Evolutionary conservation across 352 stramenopile species (phyloP).

Genomic region (Pythium oligandrum): DNA sequence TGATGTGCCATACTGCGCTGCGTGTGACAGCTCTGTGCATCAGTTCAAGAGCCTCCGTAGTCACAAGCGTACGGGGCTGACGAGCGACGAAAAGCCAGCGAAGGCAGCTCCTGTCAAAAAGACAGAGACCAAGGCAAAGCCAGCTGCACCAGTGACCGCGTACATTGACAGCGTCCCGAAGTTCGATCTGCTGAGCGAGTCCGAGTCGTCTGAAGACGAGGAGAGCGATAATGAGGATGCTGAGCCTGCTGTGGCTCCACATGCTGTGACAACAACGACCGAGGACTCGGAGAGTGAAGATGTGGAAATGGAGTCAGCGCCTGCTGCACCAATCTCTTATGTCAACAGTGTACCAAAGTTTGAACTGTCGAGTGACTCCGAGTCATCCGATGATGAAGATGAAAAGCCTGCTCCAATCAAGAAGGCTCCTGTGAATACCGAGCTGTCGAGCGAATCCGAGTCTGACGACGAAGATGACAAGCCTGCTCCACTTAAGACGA

Average conservation of each 20-base stretch:
- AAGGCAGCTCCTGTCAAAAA: constrained; percentile 1
- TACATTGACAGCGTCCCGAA: constrained; percentile 22
- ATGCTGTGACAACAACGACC: neutral
- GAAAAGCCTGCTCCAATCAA: neutral
- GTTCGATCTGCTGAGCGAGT: constrained; percentile 21
- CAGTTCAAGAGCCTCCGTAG: constrained; percentile 67
- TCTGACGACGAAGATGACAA: constrained; percentile 18
- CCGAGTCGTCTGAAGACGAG: constrained; percentile 13
- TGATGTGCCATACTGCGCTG: constrained; percentile 42
- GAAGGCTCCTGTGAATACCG: too few relatives aligned
- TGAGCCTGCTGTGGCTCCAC: neutral
- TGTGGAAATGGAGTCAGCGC: constrained; percentile 3
- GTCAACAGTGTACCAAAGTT: constrained; percentile 57
- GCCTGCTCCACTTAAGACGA: constrained; percentile 15
- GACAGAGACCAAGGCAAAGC: neutral
- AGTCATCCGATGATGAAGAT: constrained; percentile 26
- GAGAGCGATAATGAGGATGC: constrained; percentile 1
- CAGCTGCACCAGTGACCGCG: constrained; percentile 2
- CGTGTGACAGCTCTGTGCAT: constrained; percentile 58
- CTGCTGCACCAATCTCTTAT: constrained; percentile 19
- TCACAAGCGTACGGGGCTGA: constrained; percentile 24
- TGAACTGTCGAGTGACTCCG: constrained; percentile 50
- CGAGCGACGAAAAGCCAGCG: neutral
- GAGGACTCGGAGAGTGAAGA: neutral
- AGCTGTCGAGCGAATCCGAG: constrained; percentile 1